A percentile compares a stretch with the other conserved stretches of the same genome.
Evolutionary conservation across 345 rosid genomes (phyloP).

Genomic region (Arabidopsis arenosa): DNA sequence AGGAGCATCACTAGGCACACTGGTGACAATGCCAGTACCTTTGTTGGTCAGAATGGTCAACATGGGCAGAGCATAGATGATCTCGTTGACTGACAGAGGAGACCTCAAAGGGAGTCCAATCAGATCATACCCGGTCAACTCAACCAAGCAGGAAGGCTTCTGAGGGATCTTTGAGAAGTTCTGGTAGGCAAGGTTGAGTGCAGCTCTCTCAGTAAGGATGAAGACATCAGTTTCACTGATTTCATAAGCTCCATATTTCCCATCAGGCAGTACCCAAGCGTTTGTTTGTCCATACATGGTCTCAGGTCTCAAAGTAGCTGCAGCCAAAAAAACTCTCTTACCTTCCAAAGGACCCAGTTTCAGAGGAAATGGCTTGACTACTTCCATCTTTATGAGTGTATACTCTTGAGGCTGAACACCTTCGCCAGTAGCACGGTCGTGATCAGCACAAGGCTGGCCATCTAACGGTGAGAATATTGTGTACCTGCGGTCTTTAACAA

Average conservation of each 20-base stretch:
- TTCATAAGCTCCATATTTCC: constrained; percentile 92
- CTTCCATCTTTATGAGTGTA: constrained; percentile 90
- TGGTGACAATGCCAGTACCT: constrained; percentile 95
- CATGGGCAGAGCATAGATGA: constrained; percentile 95
- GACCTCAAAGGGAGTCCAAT: constrained; percentile 86
- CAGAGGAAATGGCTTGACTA: constrained; percentile 65
- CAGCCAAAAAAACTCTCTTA: constrained; percentile 75
- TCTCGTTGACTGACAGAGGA: constrained; percentile 68
- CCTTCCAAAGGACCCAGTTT: constrained; percentile 75
- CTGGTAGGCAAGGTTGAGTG: constrained; percentile 91
- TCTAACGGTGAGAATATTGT: constrained; percentile 89
- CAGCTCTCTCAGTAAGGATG: constrained; percentile 75
- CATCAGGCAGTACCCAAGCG: constrained; percentile 96
- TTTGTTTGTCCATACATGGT: constrained; percentile 98
- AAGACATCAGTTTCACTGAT: constrained; percentile 80
- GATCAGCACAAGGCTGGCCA: constrained; percentile 97
- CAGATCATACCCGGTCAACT: constrained; percentile 82
- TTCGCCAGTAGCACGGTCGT: constrained; percentile 94
- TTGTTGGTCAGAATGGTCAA: constrained; percentile 87
- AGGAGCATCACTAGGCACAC: constrained; percentile 98
- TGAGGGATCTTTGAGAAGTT: constrained; percentile 70
- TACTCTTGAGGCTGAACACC: constrained; percentile 98
- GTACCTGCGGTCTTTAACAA: constrained; percentile 81
- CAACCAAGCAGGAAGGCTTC: constrained; percentile 78
- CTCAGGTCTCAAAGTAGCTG: constrained; percentile 96